These are phyloP conservation scores for Chenopodium berlandieri DNA, from an alignment of 148 eudicot species.

Conservation along the genomic window DNA sequence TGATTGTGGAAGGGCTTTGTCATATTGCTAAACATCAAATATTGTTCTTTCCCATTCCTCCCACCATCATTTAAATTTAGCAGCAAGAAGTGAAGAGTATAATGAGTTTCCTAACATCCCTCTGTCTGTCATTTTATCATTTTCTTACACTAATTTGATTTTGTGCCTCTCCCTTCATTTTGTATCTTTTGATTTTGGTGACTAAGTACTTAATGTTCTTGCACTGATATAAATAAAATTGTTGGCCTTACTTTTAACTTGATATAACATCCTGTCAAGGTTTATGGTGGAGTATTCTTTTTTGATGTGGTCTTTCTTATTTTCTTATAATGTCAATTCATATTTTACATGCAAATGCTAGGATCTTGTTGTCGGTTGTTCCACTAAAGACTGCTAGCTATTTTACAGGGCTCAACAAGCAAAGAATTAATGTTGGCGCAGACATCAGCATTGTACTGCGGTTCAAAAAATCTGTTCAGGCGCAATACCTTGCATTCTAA, in stretches of 20 bases:
- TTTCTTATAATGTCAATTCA: neutral
- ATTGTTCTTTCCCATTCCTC: too few species aligned
- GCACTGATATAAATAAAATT: neutral
- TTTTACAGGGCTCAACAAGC: conserved; percentile 40
- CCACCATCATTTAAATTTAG: too few species aligned
- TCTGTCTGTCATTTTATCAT: too few species aligned
- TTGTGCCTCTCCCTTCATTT: neutral
- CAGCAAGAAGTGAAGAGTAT: too few species aligned
- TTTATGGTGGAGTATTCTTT: neutral
- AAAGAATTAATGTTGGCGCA: conserved; percentile 15
- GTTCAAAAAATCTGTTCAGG: conserved; percentile 28
- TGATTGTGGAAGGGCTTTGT: too few species aligned
- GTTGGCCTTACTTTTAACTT: neutral
- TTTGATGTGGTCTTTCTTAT: neutral
- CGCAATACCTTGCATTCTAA: conserved; percentile 23
- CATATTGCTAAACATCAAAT: too few species aligned
- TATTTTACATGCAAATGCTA: neutral
- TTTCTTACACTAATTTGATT: too few species aligned
- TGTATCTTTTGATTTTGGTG: neutral
- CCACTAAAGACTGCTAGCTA: conserved; percentile 15
- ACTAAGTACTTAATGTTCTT: neutral
- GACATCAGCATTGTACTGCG: conserved; percentile 13
- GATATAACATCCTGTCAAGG: neutral
- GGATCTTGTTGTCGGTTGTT: conserved; percentile 3
- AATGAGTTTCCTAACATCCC: too few species aligned